Base-by-base conservation (phyloP, 441 rosid species). In the Geranium incanum region DNA sequence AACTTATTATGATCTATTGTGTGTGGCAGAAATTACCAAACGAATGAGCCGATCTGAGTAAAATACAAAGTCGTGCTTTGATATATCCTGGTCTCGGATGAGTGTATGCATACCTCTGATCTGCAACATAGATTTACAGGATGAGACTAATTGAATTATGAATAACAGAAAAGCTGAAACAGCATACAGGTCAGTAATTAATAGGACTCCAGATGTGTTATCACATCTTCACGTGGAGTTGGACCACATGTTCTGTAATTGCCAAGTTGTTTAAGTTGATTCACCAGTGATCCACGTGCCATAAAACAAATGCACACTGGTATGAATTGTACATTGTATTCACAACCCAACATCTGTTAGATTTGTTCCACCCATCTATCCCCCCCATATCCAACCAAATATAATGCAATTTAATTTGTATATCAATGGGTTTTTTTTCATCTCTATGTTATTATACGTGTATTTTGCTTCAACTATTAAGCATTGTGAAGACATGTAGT, bases 31-130 rank as follows among this genome's bases (percentile, higher is more conserved):
- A 78, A 70, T 16, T 88, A 95, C 97, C 97, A 95, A 80, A 50
- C 97, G 93, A 78, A 89, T 95, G 52, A 95, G 95, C 39, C 97
- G 89, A 76, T 95, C 99, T 6, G 99, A 95, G 77, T 95, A 95
- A 83, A 95, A 95, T 37, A 92, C 93, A 71, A 95, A 95, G 80
- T 95, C 99, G 77, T 92, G 97, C 85, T 95, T 92, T 38, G 99
- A 89, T 83, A 92, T 92, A 67, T 88, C 97, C 70, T 73, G 81
- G 84, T 95, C 97, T 66, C 99, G 92, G 76, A 95, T 92, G 79
- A 95, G 84, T 73, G 99, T 95, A 75, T 95, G 99, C 99, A 95
- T 92, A 69, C 97, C 99, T 84, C 97, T 83, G 76, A 95, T 95
- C 99, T 95, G 90, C 72, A 68, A 74, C 69, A 81, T 33, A 45